Evolutionary conservation across 2,329 filamentous ascomycete genomes (phyloP), one percentile per base, ranked within the genome.

Genomic region (Botrytis fabae): DNA sequence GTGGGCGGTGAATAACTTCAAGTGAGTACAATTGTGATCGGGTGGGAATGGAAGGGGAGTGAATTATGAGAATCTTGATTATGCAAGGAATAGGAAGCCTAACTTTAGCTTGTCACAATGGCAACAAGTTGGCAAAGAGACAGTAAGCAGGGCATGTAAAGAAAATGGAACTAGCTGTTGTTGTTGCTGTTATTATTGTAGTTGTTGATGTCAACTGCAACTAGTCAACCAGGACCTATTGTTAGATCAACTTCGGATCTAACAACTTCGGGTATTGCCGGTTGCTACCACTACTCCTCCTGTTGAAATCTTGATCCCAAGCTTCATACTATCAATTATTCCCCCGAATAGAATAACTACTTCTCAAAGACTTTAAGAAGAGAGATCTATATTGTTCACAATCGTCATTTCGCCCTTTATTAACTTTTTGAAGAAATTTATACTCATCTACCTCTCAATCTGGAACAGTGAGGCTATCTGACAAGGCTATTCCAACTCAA

Each of bases 221-320:
- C 48, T 54, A 40, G 35, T 68, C 35, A 68, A 68, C 16, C 35
- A 68, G 46, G n/a, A 42, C 38, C 8, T 9, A n/a, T 32, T 57
- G 25, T 22, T 48, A 46, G 28, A 32, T 42, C 65, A 38, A 51
- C 48, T n/a, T n/a, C 65, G 65, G 48, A 54, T 54, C 48, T 25
- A n/a, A 54, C 65, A 38, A 51, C 38, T n/a, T n/a, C 65, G 65
- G 65, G 2, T 54, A 48, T 68, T 68, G 35, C 65, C n/a, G n/a
- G 35, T 69, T 57, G 46, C 48, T 44, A 69, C 16, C 48, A 69
- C 35, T 51, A 51, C 38, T 57, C 6, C 14, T 57, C 32, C 38
- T 48, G 7, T 48, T 65, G 40, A 64, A 44, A 16, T 22, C 40
- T 68, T 57, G 28, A 57, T 68, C 35, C 40, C 12, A 22, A 57